Conservation (phyloP, 768 basidiomycete species). For the Lentinula sp. region DNA sequence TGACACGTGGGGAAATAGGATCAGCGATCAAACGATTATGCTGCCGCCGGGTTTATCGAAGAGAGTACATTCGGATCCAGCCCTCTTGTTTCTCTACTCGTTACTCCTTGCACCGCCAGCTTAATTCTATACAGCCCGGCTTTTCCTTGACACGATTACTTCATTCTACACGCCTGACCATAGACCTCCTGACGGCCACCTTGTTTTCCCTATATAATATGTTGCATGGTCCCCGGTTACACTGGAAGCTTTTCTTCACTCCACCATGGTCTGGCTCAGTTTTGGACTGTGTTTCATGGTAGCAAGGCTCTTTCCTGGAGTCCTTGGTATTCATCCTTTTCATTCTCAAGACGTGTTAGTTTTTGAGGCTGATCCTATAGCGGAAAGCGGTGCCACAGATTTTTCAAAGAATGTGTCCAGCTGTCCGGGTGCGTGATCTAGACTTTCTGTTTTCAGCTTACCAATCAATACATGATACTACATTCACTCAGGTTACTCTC, state of each 20-base stretch:
- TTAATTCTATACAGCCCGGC: too few species aligned
- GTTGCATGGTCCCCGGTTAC: not conserved
- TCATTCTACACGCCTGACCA: not conserved
- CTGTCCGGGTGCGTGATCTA: not conserved
- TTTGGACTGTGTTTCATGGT: not conserved
- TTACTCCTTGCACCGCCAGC: too few species aligned
- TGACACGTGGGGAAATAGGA: too few species aligned
- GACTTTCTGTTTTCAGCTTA: too few species aligned
- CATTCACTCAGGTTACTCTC: slow-evolving; percentile 42
- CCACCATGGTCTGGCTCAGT: not conserved
- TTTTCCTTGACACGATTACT: not conserved
- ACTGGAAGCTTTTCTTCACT: not conserved
- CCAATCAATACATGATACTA: not conserved
- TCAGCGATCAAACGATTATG: too few species aligned
- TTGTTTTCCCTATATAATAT: not conserved
- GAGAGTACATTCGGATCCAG: too few species aligned
- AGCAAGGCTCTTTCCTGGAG: slow-evolving; percentile 1
- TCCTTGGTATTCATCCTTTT: not conserved
- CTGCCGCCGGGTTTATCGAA: too few species aligned
- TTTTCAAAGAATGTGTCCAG: slow-evolving; percentile 3
- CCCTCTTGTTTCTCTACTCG: too few species aligned
- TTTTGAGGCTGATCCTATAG: not conserved
- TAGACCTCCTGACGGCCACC: not conserved
- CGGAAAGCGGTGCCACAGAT: not conserved
- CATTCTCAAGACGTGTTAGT: not conserved